Evolutionary conservation across 345 rosid species (phyloP).

Genomic region (Arabidopsis arenosa): DNA sequence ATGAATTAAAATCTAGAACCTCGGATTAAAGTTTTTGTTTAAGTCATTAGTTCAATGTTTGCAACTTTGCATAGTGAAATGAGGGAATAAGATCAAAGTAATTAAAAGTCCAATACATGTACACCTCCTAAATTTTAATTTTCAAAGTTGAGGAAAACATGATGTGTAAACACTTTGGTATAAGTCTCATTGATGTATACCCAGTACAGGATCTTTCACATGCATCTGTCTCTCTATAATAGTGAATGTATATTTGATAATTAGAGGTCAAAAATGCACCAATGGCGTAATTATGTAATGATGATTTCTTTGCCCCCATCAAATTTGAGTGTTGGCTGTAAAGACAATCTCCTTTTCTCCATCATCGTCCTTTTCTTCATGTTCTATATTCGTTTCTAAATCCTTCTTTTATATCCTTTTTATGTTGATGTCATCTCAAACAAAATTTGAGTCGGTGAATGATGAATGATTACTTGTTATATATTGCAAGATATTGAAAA

Average conservation of each 20-base stretch:
- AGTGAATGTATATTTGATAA: neutral
- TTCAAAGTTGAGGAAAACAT: no score
- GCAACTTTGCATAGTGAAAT: neutral
- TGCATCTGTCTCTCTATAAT: neutral
- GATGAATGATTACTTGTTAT: no score
- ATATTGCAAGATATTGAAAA: neutral
- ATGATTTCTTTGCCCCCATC: conserved; percentile 49
- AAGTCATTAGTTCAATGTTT: no score
- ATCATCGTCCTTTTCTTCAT: conserved; percentile 20
- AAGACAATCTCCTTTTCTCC: conserved; percentile 43
- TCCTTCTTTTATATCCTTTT: conserved; percentile 28
- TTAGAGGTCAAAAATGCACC: conserved; percentile 11
- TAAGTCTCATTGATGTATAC: neutral
- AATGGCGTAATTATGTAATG: conserved; percentile 47
- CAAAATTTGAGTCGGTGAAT: no score
- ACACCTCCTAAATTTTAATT: no score
- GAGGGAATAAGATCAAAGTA: neutral
- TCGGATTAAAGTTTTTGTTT: no score
- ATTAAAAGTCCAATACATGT: no score
- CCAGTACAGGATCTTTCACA: neutral
- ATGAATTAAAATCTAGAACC: no score
- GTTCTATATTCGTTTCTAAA: conserved; percentile 10
- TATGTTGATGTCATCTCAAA: conserved; percentile 4
- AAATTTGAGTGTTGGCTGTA: conserved; percentile 46
- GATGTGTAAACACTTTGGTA: conserved; percentile 4